A percentile compares a stretch with the other conserved stretches of the same genome.
phyloP scores from a whole-genome alignment of 768 basidiomycete genomes.

The Mycena chlorophos region DNA sequence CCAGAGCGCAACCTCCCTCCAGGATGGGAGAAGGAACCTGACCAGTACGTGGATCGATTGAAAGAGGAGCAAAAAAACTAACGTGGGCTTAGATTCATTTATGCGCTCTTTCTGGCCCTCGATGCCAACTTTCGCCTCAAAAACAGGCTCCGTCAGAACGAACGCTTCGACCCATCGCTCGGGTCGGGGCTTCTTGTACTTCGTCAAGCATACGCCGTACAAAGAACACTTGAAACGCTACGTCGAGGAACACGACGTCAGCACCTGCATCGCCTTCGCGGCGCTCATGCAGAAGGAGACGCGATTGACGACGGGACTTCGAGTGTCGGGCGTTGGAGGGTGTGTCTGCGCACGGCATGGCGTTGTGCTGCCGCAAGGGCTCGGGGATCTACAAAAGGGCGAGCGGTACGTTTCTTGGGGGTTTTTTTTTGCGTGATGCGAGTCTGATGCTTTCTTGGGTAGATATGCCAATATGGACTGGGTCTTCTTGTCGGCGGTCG shows the following conservation, averaged over 20 bases:
- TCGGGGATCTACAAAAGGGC: not conserved
- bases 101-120: conserved; percentile 1
- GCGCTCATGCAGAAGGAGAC: not conserved
- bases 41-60: not conserved
- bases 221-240: conserved; percentile 8
- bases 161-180: not conserved
- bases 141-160: conserved; percentile 1
- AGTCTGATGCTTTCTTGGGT: not conserved
- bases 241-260: conserved; percentile 10
- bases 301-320: not conserved
- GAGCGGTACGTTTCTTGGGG: too few relatives aligned
- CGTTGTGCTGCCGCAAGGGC: not conserved
- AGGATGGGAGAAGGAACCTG: conserved; percentile 5
- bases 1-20: conserved; percentile 6
- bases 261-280: not conserved
- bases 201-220: conserved; percentile 10
- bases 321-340: not conserved
- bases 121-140: not conserved
- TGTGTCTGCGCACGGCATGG: not conserved
- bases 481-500: not conserved
- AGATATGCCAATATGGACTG: not conserved
- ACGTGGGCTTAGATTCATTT: conserved; percentile 10
- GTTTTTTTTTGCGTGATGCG: not conserved
- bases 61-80: not conserved
- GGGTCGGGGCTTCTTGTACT: conserved; percentile 1